These are phyloP conservation scores for Dissophora ornata DNA, from an alignment of 192 early-diverging fungal species.

Conservation along the genomic window DNA sequence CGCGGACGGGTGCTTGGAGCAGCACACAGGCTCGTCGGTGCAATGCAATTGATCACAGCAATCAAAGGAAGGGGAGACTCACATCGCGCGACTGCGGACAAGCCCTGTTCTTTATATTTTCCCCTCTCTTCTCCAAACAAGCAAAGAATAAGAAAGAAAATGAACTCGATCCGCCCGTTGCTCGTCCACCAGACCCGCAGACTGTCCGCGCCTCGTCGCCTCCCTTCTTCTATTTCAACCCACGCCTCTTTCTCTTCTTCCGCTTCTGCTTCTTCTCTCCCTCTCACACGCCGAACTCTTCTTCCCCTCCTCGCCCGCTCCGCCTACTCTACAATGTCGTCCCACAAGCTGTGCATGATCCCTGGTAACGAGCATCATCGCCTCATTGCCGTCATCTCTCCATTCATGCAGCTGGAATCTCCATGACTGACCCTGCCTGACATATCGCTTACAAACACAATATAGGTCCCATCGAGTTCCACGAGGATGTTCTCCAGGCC, in stretches of 20 bases:
- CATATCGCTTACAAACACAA: no score
- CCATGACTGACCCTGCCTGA: neutral
- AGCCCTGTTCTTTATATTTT: no score
- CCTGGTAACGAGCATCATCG: conserved; percentile 68
- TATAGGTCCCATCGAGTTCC: conserved; percentile 93
- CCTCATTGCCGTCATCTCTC: neutral
- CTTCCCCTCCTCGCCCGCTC: conserved; percentile 15
- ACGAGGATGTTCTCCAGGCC: conserved; percentile 82
- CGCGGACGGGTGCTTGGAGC: no score
- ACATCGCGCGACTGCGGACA: no score
- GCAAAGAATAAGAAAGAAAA: conserved; percentile 1
- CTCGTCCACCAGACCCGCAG: conserved; percentile 12
- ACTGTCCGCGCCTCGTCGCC: neutral
- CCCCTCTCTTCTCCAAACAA: neutral
- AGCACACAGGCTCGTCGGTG: no score
- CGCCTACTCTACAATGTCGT: conserved; percentile 49
- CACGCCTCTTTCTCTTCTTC: neutral
- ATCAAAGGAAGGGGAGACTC: no score
- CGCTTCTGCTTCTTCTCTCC: conserved; percentile 11
- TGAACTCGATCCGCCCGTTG: conserved; percentile 30
- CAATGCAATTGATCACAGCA: no score
- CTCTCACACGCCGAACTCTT: neutral
- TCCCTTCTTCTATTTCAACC: conserved; percentile 2
- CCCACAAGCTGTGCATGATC: conserved; percentile 93
- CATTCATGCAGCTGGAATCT: no score